Base-by-base conservation (phyloP, 176 grass and related monocot species). In the Neostapfia colusana region DNA sequence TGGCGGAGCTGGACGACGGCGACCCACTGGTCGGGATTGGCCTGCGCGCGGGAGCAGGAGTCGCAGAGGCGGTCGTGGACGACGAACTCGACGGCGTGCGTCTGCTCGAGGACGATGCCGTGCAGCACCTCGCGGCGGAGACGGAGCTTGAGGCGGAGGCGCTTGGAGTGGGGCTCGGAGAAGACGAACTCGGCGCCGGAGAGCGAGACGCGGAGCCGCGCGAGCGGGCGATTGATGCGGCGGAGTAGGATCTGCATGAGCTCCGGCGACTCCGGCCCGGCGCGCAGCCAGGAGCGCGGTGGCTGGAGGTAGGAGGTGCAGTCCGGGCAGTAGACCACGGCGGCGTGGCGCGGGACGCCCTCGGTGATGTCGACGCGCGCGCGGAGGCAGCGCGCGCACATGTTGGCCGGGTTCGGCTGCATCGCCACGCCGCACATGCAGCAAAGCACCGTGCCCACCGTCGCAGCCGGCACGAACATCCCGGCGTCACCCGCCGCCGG, bases 151-250 rank as follows among this genome's bases (percentile, higher is more conserved):
- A 97, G 86, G 88, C 86, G 88, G 70, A 97, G 84, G 74, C 90
- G 93, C 88, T 97, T 97, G 82, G 93, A 97, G 85, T 97, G 94
- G 54, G 90, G 94, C 74, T 97, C 94, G 36, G 90, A 93, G 83
- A 93, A 97, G 75, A 91, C 82, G 67, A 97, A 97, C 86, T 91
- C 90, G n/a, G 94, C 88, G 67, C 86, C 84, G 63, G 83, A 84
- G 51, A 97, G 86, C 40, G 85, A 86, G 51, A 97, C 81, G 35
- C 74, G 79, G 65, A 90, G 90, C 34, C 78, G 80, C 18, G 90
- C 85, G 53, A 91, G 89, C 25, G 88, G 88, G 54, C 72, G 75
- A 63, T 79, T 87, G 79, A 97, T 72, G 66, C 86, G 90, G 86
- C 89, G 88, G 4, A 97, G 85, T 55, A 88, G 86, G 87, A 97